A percentile compares a stretch with the other conserved stretches of the same genome.
Evolutionary conservation across 1,284 basidiomycete species (phyloP).

Genomic region (Trichosporon sp.): DNA sequence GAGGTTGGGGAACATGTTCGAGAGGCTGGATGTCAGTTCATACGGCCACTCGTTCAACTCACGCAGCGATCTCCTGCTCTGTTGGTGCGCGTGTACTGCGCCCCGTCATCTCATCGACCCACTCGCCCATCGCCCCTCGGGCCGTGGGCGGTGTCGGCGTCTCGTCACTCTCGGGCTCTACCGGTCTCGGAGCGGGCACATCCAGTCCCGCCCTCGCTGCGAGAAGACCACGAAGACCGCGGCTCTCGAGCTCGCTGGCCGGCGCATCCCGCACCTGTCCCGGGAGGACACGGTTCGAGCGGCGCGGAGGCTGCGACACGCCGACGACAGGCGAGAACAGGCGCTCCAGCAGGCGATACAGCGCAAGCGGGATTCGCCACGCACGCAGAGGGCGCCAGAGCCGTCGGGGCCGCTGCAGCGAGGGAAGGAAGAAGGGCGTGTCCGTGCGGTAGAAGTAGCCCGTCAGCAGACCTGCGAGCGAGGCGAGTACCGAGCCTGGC

Average conservation of each 20-base stretch:
- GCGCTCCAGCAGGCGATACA: constrained; percentile 62
- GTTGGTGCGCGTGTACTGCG: constrained; percentile 66
- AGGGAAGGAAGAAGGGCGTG: constrained; percentile 59
- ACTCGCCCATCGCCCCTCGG: constrained; percentile 69
- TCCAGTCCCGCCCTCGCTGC: constrained; percentile 30
- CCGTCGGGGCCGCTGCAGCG: constrained; percentile 38
- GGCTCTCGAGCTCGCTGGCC: background rate
- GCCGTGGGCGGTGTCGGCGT: constrained; percentile 28
- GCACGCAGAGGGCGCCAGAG: constrained; percentile 62
- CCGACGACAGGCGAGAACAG: constrained; percentile 69
- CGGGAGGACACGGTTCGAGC: constrained; percentile 65
- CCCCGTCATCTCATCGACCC: constrained; percentile 77
- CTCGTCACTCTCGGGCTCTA: constrained; percentile 4
- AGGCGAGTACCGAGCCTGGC: constrained; percentile 66
- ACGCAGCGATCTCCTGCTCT: constrained; percentile 68
- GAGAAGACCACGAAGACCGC: constrained; percentile 47
- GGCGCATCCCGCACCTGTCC: constrained; percentile 54
- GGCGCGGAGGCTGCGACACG: constrained; percentile 62
- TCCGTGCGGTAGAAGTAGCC: constrained; percentile 81
- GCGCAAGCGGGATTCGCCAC: constrained; percentile 68
- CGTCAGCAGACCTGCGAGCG: constrained; percentile 66
- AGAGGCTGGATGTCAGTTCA: constrained; percentile 59
- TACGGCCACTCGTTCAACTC: constrained; percentile 19
- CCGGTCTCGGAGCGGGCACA: constrained; percentile 24
- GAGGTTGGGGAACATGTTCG: constrained; percentile 79